Conservation (phyloP, 2,329 filamentous ascomycete species). For the Whalleya microplaca region DNA sequence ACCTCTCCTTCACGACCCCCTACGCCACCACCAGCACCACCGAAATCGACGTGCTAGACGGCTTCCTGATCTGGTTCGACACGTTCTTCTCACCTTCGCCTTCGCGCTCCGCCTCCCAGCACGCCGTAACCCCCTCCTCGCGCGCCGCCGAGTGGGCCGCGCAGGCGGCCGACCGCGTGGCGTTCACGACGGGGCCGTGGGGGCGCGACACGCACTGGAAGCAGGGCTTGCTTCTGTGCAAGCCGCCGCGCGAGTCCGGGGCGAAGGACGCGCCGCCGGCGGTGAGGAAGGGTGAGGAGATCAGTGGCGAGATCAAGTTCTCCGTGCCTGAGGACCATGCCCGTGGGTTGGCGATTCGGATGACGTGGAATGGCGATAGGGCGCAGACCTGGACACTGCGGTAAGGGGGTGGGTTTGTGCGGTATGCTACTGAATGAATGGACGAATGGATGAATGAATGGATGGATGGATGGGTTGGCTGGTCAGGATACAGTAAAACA, state of each 20-base stretch:
- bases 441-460: too few species aligned
- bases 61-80: constrained; percentile 92
- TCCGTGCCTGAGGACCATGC: constrained; percentile 70
- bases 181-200: constrained; percentile 85
- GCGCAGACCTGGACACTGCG: constrained; percentile 49
- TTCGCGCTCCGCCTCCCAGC: constrained; percentile 34
- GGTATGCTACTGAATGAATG: too few species aligned
- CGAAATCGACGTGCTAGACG: constrained; percentile 74
- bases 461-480: too few species aligned
- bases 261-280: constrained; percentile 48
- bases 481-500: too few species aligned
- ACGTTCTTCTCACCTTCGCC: constrained; percentile 74
- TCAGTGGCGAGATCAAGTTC: constrained; percentile 73
- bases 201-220: constrained; percentile 87
- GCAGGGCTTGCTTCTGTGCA: constrained; percentile 76
- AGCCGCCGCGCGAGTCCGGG: constrained; percentile 48
- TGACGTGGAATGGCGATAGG: constrained; percentile 61
- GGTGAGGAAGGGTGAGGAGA: constrained; percentile 56
- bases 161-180: constrained; percentile 56
- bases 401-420: too few species aligned
- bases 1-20: constrained; percentile 74
- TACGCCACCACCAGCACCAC: constrained; percentile 66
- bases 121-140: constrained; percentile 53
- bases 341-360: constrained; percentile 67
- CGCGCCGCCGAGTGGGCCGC: constrained; percentile 64